Evolutionary conservation across 306 rosid species (phyloP), one percentile per base, ranked within the genome.

Genomic region (Casuarina equisetifolia): DNA sequence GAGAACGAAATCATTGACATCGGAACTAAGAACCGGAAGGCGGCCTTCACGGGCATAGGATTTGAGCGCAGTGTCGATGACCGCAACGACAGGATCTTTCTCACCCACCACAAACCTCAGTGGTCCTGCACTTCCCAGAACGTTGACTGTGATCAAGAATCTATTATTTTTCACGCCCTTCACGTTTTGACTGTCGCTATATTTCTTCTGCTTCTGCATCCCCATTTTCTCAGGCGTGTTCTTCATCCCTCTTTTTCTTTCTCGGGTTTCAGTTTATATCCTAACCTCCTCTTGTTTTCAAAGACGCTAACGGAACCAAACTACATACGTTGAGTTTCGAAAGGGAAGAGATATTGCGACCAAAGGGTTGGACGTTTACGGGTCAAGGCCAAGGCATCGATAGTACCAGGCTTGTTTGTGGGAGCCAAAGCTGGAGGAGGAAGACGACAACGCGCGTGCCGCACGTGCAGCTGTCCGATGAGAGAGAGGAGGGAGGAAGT

Each of bases 41-140:
- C 84, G 50, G 55, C 78, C 88, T 52, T 76, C 75, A 2, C 82
- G 80, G 7, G 84, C 84, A 50, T 86, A 81, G 15, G 82, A 58
- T 35, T 77, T 69, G 44, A 86, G 84, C 42, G 84, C 77, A 10
- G 80, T 75, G 32, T 81, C 75, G 25, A 81, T 76, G 38, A 81
- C 86, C 2, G 5, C 20, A 20, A 74, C 59, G 35, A 86, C 86
- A 0, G 42, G n/a, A 40, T 84, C 84, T 2, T 70, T 78, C 17
- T 84, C 86, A 2, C 79, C 73, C 76, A 76, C 86, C 53, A 86
- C 79, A 48, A 84, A 82, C 44, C 85, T 76, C 46, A 86, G 9
- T 15, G 90, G 84, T 4, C 88, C 71, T 17, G 71, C 71, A 35
- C 71, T 67, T 43, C 71, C 71, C 17, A 67, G 71, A 40, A 67